Percentiles rank a stretch among this genome's conserved stretches.
Conservation (phyloP, 2,329 filamentous ascomycete genomes). For the Phoma sp. region DNA sequence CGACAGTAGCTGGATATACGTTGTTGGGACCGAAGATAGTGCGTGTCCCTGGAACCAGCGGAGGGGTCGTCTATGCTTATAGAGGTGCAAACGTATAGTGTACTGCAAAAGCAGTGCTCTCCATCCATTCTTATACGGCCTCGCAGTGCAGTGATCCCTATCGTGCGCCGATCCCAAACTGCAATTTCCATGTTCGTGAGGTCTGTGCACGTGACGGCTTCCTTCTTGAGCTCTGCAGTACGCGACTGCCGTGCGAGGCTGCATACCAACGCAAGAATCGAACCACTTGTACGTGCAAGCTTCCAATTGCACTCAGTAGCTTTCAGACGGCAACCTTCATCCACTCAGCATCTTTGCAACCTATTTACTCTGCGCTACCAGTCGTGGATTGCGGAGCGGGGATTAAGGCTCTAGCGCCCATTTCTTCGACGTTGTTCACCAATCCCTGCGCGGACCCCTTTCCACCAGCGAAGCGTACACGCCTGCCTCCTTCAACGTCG, state of each 20-base stretch:
- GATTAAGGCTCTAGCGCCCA: slow-evolving; percentile 41
- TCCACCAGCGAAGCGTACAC: slow-evolving; percentile 23
- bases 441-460: slow-evolving; percentile 48
- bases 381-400: slow-evolving; percentile 27
- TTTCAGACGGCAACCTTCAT: slow-evolving; percentile 1
- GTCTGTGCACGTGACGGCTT: slow-evolving; percentile 38
- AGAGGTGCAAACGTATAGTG: neutral
- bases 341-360: slow-evolving; percentile 10
- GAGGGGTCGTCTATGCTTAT: neutral
- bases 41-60: neutral
- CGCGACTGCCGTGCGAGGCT: slow-evolving; percentile 30
- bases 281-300: slow-evolving; percentile 18
- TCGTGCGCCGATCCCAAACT: slow-evolving; percentile 9
- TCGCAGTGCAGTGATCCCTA: neutral
- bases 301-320: slow-evolving; percentile 33
- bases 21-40: slow-evolving; percentile 1
- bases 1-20: slow-evolving; percentile 2
- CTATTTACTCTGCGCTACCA: slow-evolving; percentile 10
- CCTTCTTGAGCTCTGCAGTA: slow-evolving; percentile 21
- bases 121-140: neutral
- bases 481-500: slow-evolving; percentile 43
- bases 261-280: slow-evolving; percentile 22
- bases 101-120: neutral
- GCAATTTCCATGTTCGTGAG: slow-evolving; percentile 15
- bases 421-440: slow-evolving; percentile 35